Evolutionary conservation across 306 rosid genomes (phyloP).

Genomic region (Prunus campanulata): DNA sequence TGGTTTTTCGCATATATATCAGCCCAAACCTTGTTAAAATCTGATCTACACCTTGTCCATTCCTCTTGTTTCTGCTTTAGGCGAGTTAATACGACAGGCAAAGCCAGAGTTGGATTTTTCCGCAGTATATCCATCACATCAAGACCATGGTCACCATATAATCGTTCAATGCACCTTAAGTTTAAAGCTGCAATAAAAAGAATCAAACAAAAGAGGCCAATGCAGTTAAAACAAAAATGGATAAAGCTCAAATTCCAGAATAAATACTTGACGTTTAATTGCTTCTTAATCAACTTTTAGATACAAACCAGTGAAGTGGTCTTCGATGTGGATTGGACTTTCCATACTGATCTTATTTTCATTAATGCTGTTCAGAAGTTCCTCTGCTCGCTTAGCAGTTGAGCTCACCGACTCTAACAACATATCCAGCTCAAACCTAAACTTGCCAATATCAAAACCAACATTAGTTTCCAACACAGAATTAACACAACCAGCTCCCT

Average conservation of each 20-base stretch:
- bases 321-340: slow-evolving; percentile 60
- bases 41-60: slow-evolving; percentile 89
- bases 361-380: slow-evolving; percentile 59
- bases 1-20: slow-evolving; percentile 93
- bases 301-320: slow-evolving; percentile 80
- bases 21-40: slow-evolving; percentile 98
- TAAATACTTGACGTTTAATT: background rate
- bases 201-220: background rate
- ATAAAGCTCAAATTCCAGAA: slow-evolving; percentile 12
- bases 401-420: slow-evolving; percentile 91
- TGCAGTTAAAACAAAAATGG: slow-evolving; percentile 7
- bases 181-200: slow-evolving; percentile 62
- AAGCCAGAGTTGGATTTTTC: slow-evolving; percentile 71
- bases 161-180: slow-evolving; percentile 93
- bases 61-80: slow-evolving; percentile 97
- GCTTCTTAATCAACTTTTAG: slow-evolving; percentile 3
- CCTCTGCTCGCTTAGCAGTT: slow-evolving; percentile 82
- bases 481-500: background rate
- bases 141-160: slow-evolving; percentile 98
- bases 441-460: slow-evolving; percentile 21
- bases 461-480: slow-evolving; percentile 6
- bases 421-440: slow-evolving; percentile 98
- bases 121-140: slow-evolving; percentile 91
- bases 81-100: slow-evolving; percentile 86
- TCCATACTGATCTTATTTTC: slow-evolving; percentile 62